phyloP scores from a whole-genome alignment of 805 yeast species.

The Yamadazyma paraphyllophila region DNA sequence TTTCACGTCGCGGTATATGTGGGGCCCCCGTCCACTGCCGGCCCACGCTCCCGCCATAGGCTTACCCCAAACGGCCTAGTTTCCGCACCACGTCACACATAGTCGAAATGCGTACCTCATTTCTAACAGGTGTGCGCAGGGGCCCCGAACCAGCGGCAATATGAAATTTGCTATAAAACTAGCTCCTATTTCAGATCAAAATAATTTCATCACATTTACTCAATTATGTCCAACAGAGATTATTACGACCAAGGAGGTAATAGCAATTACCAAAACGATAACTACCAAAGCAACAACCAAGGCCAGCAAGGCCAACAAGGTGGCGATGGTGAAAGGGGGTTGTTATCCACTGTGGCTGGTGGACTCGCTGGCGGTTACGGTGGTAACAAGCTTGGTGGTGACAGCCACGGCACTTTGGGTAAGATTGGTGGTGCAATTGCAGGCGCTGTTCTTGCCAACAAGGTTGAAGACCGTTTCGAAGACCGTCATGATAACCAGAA shows the following conservation, averaged over 20 bases:
- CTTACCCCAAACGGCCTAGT: no score
- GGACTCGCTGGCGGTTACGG: conserved; percentile 55
- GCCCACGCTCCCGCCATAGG: no score
- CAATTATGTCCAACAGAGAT: conserved; percentile 19
- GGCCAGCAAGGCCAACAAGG: conserved; percentile 19
- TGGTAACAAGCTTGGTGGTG: conserved; percentile 43
- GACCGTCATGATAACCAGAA: conserved; percentile 5
- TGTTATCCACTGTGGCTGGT: conserved; percentile 46
- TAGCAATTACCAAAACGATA: conserved; percentile 36
- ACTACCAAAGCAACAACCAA: conserved; percentile 34
- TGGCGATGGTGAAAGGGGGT: conserved; percentile 35
- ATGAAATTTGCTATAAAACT: no score
- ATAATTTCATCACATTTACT: not conserved
- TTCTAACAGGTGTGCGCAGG: not conserved
- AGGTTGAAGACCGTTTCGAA: conserved; percentile 19
- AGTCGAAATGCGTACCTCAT: no score
- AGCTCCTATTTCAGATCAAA: no score
- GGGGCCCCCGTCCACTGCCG: no score
- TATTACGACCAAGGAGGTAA: conserved; percentile 16
- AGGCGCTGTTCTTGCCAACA: conserved; percentile 56
- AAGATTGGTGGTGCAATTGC: conserved; percentile 52
- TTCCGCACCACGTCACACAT: no score
- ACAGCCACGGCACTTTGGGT: conserved; percentile 32
- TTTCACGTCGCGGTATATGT: no score
- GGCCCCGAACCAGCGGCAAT: not conserved